A percentile compares a stretch with the other conserved stretches of the same genome.
Conservation (phyloP, 129 eudicot species). For the Helianthus tuberosus region DNA sequence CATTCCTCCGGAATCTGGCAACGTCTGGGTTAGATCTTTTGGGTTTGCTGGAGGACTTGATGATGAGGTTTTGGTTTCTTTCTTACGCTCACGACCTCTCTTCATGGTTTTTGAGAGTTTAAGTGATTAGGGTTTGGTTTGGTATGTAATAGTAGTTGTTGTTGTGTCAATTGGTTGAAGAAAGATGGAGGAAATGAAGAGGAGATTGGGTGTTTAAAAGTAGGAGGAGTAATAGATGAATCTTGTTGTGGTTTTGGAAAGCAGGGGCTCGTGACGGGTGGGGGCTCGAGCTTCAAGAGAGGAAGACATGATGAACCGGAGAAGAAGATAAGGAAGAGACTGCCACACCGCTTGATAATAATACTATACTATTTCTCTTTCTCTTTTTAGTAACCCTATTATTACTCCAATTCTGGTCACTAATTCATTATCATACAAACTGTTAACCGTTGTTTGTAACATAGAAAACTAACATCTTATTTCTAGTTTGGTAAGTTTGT, state of each 20-base stretch:
- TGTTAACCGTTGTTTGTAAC: not conserved
- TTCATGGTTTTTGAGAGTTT: conserved; percentile 35
- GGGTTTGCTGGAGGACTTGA: conserved; percentile 22
- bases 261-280: conserved; percentile 53
- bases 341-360: conserved; percentile 20
- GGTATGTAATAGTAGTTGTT: not conserved
- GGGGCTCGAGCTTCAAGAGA: conserved; percentile 78
- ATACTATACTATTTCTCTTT: not conserved
- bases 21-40: conserved; percentile 41
- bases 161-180: conserved; percentile 19
- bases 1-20: conserved; percentile 63
- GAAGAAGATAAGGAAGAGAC: conserved; percentile 58
- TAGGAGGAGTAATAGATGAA: conserved; percentile 10
- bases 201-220: conserved; percentile 28
- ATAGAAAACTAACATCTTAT: no score
- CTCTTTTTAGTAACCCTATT: conserved; percentile 2
- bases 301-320: conserved; percentile 45
- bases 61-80: conserved; percentile 29
- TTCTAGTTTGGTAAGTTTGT: no score
- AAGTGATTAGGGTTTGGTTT: not conserved
- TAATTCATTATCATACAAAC: not conserved
- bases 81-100: conserved; percentile 61
- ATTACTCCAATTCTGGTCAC: not conserved
- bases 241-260: conserved; percentile 29
- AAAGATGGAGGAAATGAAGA: conserved; percentile 33